Percentiles rank a stretch among this genome's conserved stretches.
phyloP scores from a whole-genome alignment of 1,284 basidiomycete genomes.

The Calocybe gambosa region DNA sequence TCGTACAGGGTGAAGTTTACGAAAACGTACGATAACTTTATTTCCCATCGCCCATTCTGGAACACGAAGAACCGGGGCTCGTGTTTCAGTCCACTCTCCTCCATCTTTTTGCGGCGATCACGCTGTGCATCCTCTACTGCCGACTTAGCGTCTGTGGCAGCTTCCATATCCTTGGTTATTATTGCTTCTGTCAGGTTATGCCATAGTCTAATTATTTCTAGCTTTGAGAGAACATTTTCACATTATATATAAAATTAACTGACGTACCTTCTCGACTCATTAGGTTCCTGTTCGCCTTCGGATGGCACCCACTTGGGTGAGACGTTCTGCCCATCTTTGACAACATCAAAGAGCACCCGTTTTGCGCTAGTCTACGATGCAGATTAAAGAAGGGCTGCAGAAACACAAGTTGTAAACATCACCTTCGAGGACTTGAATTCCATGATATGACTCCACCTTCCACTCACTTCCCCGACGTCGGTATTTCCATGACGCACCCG shows the following conservation, averaged over 20 bases:
- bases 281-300: slow-evolving; percentile 83
- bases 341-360: slow-evolving; percentile 81
- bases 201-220: slow-evolving; percentile 63
- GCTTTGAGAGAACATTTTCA: not conserved
- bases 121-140: slow-evolving; percentile 92
- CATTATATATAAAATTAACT: slow-evolving; percentile 17
- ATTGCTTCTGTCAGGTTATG: slow-evolving; percentile 84
- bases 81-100: slow-evolving; percentile 65
- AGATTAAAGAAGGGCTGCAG: not conserved
- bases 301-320: slow-evolving; percentile 81
- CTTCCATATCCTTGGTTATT: slow-evolving; percentile 84
- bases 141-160: slow-evolving; percentile 87
- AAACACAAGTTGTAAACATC: not conserved
- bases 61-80: slow-evolving; percentile 79
- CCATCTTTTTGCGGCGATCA: slow-evolving; percentile 71
- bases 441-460: slow-evolving; percentile 91
- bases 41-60: slow-evolving; percentile 74
- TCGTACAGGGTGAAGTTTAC: not conserved
- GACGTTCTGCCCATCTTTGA: slow-evolving; percentile 64
- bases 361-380: slow-evolving; percentile 54
- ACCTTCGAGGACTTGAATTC: slow-evolving; percentile 78
- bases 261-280: slow-evolving; percentile 79
- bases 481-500: slow-evolving; percentile 61
- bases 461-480: slow-evolving; percentile 85
- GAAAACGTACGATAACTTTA: slow-evolving; percentile 64